Evolutionary conservation across 2,329 filamentous ascomycete species (phyloP).

Genomic region (Dichotomopilus funicola): DNA sequence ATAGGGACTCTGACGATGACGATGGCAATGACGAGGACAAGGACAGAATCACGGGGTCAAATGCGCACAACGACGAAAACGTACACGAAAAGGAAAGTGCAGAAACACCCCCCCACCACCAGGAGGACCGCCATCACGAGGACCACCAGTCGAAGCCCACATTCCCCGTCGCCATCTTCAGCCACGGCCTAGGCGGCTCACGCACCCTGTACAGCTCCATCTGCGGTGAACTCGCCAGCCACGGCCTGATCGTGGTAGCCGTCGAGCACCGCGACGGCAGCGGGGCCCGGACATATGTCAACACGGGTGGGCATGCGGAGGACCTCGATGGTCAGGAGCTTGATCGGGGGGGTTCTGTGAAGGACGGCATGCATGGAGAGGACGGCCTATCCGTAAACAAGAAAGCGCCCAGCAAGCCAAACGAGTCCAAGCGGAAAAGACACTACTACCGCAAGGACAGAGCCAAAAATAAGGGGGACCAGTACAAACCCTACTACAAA

Average conservation of each 20-base stretch:
- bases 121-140: no score
- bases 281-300: constrained; percentile 55
- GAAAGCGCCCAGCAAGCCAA: not conserved
- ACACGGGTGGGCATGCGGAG: constrained; percentile 32
- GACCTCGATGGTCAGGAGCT: constrained; percentile 21
- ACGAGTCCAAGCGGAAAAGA: no score
- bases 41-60: no score
- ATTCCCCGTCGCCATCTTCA: constrained; percentile 60
- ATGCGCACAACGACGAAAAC: no score
- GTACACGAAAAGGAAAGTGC: no score
- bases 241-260: constrained; percentile 58
- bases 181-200: constrained; percentile 59
- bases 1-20: constrained; percentile 22
- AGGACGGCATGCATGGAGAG: no score
- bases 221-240: constrained; percentile 60
- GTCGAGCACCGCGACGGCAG: constrained; percentile 61
- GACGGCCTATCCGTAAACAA: constrained; percentile 17
- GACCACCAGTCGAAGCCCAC: constrained; percentile 13
- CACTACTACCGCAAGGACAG: no score
- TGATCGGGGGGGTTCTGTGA: no score
- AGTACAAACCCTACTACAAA: constrained; percentile 38
- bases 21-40: no score
- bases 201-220: constrained; percentile 56
- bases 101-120: no score
- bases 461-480: constrained; percentile 19